phyloP scores from a whole-genome alignment of 768 basidiomycete genomes.

The Russula vinacea region DNA sequence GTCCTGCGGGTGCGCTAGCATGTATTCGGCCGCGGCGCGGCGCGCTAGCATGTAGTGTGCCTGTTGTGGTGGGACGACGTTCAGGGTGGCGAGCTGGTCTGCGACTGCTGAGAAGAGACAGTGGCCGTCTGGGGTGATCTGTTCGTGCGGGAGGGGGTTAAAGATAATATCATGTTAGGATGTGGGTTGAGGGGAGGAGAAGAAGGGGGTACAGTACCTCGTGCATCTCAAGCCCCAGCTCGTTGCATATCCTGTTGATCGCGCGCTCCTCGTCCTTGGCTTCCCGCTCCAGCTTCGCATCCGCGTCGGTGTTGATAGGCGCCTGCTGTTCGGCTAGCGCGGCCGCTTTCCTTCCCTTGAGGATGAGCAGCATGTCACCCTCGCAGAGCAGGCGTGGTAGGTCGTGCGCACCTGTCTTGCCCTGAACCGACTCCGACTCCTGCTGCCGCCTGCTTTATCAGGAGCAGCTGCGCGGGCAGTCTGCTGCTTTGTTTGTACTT shows the following conservation, averaged over 20 bases:
- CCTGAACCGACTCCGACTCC: conserved; percentile 59
- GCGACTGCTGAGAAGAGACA: conserved; percentile 94
- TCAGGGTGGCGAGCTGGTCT: conserved; percentile 80
- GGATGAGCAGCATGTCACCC: conserved; percentile 24
- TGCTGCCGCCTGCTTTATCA: conserved; percentile 52
- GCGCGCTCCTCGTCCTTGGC: conserved; percentile 63
- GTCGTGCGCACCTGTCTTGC: conserved; percentile 59
- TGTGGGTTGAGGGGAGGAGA: background rate
- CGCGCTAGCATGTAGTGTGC: conserved; percentile 64
- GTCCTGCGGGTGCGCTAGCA: conserved; percentile 77
- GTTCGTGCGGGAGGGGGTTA: background rate
- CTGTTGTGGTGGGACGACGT: conserved; percentile 54
- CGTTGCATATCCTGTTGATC: conserved; percentile 62
- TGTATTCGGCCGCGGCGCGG: conserved; percentile 71
- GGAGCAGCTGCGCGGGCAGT: background rate
- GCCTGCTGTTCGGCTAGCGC: conserved; percentile 52
- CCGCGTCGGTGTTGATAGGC: conserved; percentile 54
- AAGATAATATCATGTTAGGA: background rate
- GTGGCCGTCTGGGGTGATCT: conserved; percentile 95
- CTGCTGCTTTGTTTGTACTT: conserved; percentile 36
- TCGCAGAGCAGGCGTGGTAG: background rate
- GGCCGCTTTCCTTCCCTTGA: conserved; percentile 70
- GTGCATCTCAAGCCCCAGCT: conserved; percentile 59
- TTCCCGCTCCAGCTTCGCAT: conserved; percentile 59
- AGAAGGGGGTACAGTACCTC: conserved; percentile 48